phyloP scores from a whole-genome alignment of 2,329 filamentous ascomycete genomes.

The Colletotrichum simmondsii region DNA sequence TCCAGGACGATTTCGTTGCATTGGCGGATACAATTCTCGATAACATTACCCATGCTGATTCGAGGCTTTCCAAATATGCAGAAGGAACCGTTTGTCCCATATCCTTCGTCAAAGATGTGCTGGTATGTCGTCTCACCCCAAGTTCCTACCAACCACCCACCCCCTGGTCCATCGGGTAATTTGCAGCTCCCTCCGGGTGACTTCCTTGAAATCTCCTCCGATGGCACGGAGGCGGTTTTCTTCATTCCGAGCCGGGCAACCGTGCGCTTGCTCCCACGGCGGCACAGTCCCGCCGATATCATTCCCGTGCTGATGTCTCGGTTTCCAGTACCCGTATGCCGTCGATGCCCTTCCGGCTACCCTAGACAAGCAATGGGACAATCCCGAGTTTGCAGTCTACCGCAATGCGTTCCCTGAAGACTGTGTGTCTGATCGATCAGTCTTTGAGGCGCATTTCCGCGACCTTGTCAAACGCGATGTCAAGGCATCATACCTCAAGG shows the following conservation, averaged over 20 bases:
- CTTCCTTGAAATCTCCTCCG: constrained; percentile 19
- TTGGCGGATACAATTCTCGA: neutral
- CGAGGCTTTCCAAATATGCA: constrained; percentile 46
- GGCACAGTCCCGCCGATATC: constrained; percentile 7
- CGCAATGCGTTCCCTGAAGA: constrained; percentile 77
- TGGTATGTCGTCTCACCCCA: constrained; percentile 67
- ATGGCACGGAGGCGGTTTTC: constrained; percentile 16
- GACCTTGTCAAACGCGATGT: constrained; percentile 78
- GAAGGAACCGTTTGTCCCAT: constrained; percentile 87
- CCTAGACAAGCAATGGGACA: constrained; percentile 75
- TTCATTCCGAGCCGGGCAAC: constrained; percentile 21
- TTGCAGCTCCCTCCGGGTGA: constrained; percentile 32
- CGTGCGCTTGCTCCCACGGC: constrained; percentile 3
- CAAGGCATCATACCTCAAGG: constrained; percentile 82
- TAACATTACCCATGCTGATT: constrained; percentile 20
- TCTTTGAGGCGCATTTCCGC: constrained; percentile 73
- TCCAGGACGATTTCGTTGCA: neutral
- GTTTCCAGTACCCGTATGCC: constrained; percentile 79
- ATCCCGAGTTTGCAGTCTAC: constrained; percentile 72
- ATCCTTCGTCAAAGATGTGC: constrained; percentile 84
- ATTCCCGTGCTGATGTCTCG: constrained; percentile 11
- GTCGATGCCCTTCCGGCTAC: constrained; percentile 72
- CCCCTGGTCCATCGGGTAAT: constrained; percentile 30
- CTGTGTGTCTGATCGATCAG: constrained; percentile 66
- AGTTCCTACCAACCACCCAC: constrained; percentile 21